phyloP scores from a whole-genome alignment of 176 grass and related monocot species.

The Cymbopogon citratus region DNA sequence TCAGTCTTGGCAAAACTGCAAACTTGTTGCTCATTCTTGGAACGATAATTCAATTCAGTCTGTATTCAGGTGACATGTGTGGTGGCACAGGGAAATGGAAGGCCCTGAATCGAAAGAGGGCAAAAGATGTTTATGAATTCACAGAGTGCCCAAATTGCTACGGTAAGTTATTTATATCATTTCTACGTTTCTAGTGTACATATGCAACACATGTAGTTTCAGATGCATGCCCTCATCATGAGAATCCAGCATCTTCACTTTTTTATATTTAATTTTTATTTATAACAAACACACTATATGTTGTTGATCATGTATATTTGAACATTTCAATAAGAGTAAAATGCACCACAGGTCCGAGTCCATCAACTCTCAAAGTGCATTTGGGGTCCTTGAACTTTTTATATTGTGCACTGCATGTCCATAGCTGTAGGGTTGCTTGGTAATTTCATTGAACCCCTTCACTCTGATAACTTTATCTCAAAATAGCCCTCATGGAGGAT shows the following conservation, averaged over 20 bases:
- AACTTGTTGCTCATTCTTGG: not conserved
- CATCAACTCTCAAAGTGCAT: no score
- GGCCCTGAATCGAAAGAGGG: conserved; percentile 92
- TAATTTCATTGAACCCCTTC: no score
- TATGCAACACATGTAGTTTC: not conserved
- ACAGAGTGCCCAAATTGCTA: conserved; percentile 98
- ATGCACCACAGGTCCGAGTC: no score
- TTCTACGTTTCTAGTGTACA: not conserved
- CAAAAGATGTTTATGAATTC: conserved; percentile 96
- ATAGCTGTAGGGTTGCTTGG: no score
- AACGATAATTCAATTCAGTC: conserved; percentile 15
- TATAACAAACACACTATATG: no score
- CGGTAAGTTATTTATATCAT: conserved; percentile 34
- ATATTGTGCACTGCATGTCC: no score
- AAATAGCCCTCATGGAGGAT: no score
- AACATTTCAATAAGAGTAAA: not conserved
- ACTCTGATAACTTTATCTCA: no score
- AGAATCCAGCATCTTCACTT: no score
- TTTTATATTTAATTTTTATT: no score
- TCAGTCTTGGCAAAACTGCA: not conserved
- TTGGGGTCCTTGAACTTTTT: no score
- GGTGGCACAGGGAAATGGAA: conserved; percentile 99
- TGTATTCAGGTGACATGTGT: conserved; percentile 89
- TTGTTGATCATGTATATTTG: not conserved
- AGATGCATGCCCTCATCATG: not conserved